Conservation (phyloP, 2,329 filamentous ascomycete species). For the Didymella lethalis region DNA sequence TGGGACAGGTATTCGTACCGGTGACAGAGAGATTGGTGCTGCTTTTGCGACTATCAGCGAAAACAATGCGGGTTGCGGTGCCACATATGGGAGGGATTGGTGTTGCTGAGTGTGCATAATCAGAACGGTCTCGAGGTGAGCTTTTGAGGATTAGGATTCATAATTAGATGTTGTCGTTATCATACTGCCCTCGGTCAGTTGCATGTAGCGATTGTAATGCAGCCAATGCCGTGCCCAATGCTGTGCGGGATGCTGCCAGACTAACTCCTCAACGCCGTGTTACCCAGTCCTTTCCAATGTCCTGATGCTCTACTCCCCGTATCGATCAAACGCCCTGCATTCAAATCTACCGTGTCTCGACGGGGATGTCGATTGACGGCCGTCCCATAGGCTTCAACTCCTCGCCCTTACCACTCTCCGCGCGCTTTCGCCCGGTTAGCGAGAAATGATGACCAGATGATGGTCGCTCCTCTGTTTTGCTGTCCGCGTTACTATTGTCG, state of each 20-base stretch:
- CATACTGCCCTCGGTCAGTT: slow-evolving; percentile 11
- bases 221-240: slow-evolving; percentile 22
- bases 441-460: slow-evolving; percentile 65
- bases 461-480: slow-evolving; percentile 51
- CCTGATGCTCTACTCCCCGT: slow-evolving; percentile 1
- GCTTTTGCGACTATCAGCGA: background rate
- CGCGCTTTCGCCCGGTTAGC: slow-evolving; percentile 75
- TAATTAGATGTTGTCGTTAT: slow-evolving; percentile 20
- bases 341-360: slow-evolving; percentile 35
- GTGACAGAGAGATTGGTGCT: background rate
- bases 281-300: slow-evolving; percentile 6
- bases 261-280: slow-evolving; percentile 24
- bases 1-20: background rate
- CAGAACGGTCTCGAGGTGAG: background rate
- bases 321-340: slow-evolving; percentile 11
- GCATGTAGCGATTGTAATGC: slow-evolving; percentile 29
- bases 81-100: background rate
- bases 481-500: slow-evolving; percentile 56
- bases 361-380: slow-evolving; percentile 34
- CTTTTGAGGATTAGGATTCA: slow-evolving; percentile 11
- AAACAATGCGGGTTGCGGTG: background rate
- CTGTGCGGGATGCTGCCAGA: slow-evolving; percentile 28
- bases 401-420: slow-evolving; percentile 70
- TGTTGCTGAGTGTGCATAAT: background rate
- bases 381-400: slow-evolving; percentile 73